phyloP scores from a whole-genome alignment of 371 early-diverging fungal genomes.

The Mortierella sp. region DNA sequence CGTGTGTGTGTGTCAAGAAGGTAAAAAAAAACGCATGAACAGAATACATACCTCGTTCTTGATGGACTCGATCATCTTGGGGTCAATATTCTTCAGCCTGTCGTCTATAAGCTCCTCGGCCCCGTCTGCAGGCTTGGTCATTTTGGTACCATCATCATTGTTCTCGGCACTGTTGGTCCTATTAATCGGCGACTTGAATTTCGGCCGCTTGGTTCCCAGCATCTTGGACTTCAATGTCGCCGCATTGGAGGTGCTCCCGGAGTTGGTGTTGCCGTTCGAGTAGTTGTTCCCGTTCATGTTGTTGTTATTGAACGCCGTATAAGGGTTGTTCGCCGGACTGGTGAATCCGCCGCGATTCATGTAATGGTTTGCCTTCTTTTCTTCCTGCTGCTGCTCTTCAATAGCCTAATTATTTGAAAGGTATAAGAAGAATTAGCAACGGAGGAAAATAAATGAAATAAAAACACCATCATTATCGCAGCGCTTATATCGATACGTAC shows the following conservation, averaged over 20 bases:
- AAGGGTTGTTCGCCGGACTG: slow-evolving; percentile 15
- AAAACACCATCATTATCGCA: neutral
- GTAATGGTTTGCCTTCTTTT: slow-evolving; percentile 32
- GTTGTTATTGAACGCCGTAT: neutral
- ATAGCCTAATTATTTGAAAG: slow-evolving; percentile 18
- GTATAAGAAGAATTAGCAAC: neutral
- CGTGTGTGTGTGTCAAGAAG: neutral
- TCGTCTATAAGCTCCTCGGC: slow-evolving; percentile 64
- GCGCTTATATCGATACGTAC: slow-evolving; percentile 7
- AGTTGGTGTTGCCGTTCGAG: neutral
- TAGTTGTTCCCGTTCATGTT: neutral
- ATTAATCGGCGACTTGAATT: slow-evolving; percentile 49
- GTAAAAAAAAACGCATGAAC: no score
- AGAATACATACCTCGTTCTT: slow-evolving; percentile 73
- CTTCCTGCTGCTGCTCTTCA: slow-evolving; percentile 39
- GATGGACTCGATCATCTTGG: slow-evolving; percentile 84
- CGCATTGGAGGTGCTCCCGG: neutral
- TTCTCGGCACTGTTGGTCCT: slow-evolving; percentile 16
- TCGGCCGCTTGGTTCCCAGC: slow-evolving; percentile 31
- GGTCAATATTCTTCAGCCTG: slow-evolving; percentile 84
- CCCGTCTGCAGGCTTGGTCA: slow-evolving; percentile 11
- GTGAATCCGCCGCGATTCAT: slow-evolving; percentile 28
- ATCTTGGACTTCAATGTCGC: slow-evolving; percentile 28
- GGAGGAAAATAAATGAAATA: neutral
- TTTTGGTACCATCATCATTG: neutral